phyloP scores from a whole-genome alignment of 2,329 filamentous ascomycete genomes.

The Epichloe sp. region DNA sequence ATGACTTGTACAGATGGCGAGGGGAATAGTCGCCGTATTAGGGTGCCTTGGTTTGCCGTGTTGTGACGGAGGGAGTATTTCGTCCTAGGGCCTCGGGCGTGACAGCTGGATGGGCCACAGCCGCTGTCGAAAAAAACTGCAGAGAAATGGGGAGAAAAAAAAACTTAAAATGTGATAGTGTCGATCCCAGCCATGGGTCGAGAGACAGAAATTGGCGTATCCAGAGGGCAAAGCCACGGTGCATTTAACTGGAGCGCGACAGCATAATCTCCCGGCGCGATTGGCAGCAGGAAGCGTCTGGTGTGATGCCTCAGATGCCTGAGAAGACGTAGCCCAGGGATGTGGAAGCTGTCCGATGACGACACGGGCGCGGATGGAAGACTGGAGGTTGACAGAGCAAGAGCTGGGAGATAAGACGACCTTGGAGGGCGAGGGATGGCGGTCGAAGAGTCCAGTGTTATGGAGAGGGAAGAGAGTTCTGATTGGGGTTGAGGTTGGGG shows the following conservation, averaged over 20 bases:
- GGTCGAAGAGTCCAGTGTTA: background rate
- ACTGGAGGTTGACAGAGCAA: background rate
- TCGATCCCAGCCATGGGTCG: background rate
- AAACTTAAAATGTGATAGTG: background rate
- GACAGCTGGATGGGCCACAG: background rate
- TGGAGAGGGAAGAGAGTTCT: background rate
- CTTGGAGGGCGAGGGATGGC: background rate
- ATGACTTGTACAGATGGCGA: background rate
- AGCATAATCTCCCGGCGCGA: constrained; percentile 2
- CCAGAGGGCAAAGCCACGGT: background rate
- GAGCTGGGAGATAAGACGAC: background rate
- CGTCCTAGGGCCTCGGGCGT: background rate
- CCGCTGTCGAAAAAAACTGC: background rate
- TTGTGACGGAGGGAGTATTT: background rate
- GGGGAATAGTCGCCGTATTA: background rate
- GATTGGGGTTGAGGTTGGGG: background rate
- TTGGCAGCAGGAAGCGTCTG: background rate
- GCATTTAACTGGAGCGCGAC: background rate
- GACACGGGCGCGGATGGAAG: background rate
- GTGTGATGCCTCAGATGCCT: background rate
- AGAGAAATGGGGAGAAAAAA: background rate
- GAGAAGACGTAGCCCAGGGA: background rate
- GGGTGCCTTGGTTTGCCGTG: background rate
- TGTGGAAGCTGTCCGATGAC: background rate
- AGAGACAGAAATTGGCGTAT: background rate